Evolutionary conservation across 2,329 filamentous ascomycete species (phyloP).

Genomic region (Elsinoe perseae): DNA sequence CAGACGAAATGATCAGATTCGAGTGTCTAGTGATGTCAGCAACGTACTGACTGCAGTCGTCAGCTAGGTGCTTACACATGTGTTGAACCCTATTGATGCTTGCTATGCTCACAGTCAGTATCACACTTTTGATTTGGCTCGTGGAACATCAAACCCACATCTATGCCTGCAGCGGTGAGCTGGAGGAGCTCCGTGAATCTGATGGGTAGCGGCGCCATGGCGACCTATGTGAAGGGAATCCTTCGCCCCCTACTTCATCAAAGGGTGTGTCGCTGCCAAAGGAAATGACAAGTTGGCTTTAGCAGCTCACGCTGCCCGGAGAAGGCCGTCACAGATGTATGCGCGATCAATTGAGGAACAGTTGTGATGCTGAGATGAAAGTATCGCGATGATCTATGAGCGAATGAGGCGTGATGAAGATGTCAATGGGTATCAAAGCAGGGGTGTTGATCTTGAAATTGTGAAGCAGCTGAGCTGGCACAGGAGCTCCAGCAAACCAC

Average conservation of each 20-base stretch:
- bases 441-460: neutral
- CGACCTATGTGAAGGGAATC: constrained; percentile 20
- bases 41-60: constrained; percentile 20
- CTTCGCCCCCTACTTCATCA: constrained; percentile 17
- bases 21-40: constrained; percentile 60
- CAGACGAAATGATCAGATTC: constrained; percentile 97
- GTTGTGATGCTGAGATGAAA: neutral
- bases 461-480: constrained; percentile 2
- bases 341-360: neutral
- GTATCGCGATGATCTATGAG: neutral
- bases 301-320: constrained; percentile 10
- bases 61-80: constrained; percentile 56
- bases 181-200: constrained; percentile 85
- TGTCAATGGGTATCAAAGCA: neutral
- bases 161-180: constrained; percentile 43
- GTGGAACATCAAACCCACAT: constrained; percentile 32
- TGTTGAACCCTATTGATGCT: constrained; percentile 75
- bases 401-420: neutral
- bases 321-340: neutral
- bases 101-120: constrained; percentile 39
- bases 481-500: constrained; percentile 10
- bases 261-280: constrained; percentile 16
- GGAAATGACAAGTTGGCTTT: constrained; percentile 5
- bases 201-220: constrained; percentile 69
- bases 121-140: constrained; percentile 10